Conservation (phyloP, 805 yeast genomes). For the Pichia occidentalis region DNA sequence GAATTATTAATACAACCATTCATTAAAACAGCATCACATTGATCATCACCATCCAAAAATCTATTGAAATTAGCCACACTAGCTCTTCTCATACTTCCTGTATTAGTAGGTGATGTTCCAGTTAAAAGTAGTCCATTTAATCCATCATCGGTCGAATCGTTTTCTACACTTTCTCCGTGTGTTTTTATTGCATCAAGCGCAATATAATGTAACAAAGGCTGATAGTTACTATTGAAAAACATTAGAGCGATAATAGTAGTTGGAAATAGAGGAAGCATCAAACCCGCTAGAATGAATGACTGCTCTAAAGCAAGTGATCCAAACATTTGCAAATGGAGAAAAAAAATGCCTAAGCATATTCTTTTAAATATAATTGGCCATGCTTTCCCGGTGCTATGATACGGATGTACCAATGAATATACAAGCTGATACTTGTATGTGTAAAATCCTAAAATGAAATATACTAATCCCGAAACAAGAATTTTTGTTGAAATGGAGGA, state of each 20-base stretch:
- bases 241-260: slow-evolving; percentile 39
- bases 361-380: slow-evolving; percentile 61
- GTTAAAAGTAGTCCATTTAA: slow-evolving; percentile 14
- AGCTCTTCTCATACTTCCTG: slow-evolving; percentile 8
- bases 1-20: slow-evolving; percentile 7
- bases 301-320: slow-evolving; percentile 58
- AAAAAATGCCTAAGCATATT: slow-evolving; percentile 46
- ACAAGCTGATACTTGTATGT: slow-evolving; percentile 58
- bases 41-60: slow-evolving; percentile 14
- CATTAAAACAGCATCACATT: slow-evolving; percentile 16
- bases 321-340: slow-evolving; percentile 57
- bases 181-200: slow-evolving; percentile 52
- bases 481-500: slow-evolving; percentile 58
- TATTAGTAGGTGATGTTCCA: slow-evolving; percentile 4
- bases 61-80: slow-evolving; percentile 12
- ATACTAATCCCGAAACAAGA: slow-evolving; percentile 50
- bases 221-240: slow-evolving; percentile 48
- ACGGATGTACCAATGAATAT: slow-evolving; percentile 56
- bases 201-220: slow-evolving; percentile 48
- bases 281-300: slow-evolving; percentile 42
- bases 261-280: slow-evolving; percentile 44
- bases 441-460: slow-evolving; percentile 50
- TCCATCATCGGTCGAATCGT: slow-evolving; percentile 17
- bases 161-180: slow-evolving; percentile 28
- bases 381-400: slow-evolving; percentile 59